Conservation (phyloP, 2,329 filamentous ascomycete genomes). For the Diaporthe nobilis region DNA sequence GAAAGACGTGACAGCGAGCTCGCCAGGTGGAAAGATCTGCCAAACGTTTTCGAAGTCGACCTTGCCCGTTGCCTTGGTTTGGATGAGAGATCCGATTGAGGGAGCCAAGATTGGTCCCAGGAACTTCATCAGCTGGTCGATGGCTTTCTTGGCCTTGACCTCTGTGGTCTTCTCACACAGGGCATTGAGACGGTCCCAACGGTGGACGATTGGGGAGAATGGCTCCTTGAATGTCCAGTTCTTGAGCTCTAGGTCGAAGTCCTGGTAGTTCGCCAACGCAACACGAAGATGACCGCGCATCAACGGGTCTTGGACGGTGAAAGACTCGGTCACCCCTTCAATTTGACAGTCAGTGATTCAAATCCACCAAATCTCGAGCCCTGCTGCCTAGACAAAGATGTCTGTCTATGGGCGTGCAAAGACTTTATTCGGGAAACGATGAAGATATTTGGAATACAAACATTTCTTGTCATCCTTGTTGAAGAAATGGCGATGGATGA, state of each 20-base stretch:
- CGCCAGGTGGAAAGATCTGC: constrained; percentile 54
- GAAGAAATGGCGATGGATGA: constrained; percentile 51
- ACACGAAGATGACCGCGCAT: constrained; percentile 50
- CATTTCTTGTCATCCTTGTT: constrained; percentile 46
- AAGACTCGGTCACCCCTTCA: constrained; percentile 49
- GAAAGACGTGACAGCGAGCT: constrained; percentile 50
- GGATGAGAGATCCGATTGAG: constrained; percentile 46
- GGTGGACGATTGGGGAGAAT: constrained; percentile 54
- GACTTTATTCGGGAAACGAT: background rate
- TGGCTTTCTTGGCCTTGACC: constrained; percentile 26
- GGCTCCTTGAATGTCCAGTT: constrained; percentile 52
- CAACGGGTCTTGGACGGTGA: constrained; percentile 50
- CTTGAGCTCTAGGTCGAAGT: constrained; percentile 51
- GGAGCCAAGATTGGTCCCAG: constrained; percentile 50
- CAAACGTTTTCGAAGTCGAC: constrained; percentile 51
- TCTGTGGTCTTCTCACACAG: constrained; percentile 37
- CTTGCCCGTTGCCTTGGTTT: constrained; percentile 50
- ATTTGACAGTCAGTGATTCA: background rate
- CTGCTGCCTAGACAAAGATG: background rate
- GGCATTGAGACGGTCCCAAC: constrained; percentile 50
- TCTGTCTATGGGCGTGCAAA: background rate
- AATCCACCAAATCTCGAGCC: background rate
- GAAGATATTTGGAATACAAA: background rate
- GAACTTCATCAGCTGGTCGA: constrained; percentile 48
- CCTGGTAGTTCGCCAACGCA: constrained; percentile 52